Conservation (phyloP, 148 eudicot species). For the Chenopodium quinoa region DNA sequence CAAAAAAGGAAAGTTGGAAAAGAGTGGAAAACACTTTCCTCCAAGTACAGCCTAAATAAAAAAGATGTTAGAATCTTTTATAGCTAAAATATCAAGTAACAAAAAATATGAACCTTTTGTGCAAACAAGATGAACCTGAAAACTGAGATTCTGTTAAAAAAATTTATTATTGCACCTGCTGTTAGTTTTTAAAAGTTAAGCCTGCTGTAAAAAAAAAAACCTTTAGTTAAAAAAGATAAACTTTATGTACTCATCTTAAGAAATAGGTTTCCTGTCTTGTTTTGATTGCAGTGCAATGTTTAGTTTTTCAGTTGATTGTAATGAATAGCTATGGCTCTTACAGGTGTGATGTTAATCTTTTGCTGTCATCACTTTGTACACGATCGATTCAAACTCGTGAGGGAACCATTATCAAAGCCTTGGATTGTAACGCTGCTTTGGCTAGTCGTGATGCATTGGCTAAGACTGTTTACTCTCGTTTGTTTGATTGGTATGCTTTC, state of each 20-base stretch:
- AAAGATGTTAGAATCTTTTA: too few relatives aligned
- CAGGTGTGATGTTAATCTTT: slow-evolving; percentile 83
- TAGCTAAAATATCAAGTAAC: too few relatives aligned
- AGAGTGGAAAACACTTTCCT: too few relatives aligned
- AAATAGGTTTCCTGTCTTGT: background rate
- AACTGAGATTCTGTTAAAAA: too few relatives aligned
- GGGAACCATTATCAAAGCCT: slow-evolving; percentile 82
- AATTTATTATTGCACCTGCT: too few relatives aligned
- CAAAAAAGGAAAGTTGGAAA: too few relatives aligned
- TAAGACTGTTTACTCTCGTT: slow-evolving; percentile 89
- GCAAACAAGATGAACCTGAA: background rate
- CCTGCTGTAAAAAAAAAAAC: too few relatives aligned
- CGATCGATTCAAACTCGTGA: slow-evolving; percentile 95
- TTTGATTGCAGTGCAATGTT: background rate
- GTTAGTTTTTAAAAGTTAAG: too few relatives aligned
- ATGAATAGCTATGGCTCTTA: slow-evolving; percentile 5
- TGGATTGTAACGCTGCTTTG: slow-evolving; percentile 87
- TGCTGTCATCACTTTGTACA: slow-evolving; percentile 73
- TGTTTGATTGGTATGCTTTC: slow-evolving; percentile 83
- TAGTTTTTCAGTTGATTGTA: background rate
- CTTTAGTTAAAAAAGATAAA: background rate
- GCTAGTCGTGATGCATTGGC: slow-evolving; percentile 97
- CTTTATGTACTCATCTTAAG: background rate
- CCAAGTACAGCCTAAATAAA: too few relatives aligned
- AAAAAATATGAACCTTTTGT: background rate